Evolutionary conservation across 2,329 filamentous ascomycete species (phyloP).

Genomic region (Colletotrichum costaricense): DNA sequence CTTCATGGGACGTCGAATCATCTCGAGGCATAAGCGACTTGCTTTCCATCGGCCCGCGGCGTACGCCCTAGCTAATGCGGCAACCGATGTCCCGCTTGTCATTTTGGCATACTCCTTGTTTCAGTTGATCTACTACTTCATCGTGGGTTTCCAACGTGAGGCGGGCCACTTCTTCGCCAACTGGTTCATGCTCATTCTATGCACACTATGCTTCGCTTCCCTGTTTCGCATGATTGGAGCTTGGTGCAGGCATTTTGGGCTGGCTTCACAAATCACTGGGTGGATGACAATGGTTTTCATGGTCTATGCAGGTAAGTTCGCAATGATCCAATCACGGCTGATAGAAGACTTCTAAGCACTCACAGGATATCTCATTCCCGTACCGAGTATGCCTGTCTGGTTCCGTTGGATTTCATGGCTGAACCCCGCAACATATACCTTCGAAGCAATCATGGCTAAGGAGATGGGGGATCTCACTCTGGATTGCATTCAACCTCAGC

Average conservation of each 20-base stretch:
- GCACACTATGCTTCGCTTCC: conserved; percentile 78
- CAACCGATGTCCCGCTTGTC: conserved; percentile 68
- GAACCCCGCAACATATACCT: conserved; percentile 79
- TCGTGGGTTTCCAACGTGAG: conserved; percentile 57
- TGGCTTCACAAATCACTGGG: conserved; percentile 64
- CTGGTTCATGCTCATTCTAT: conserved; percentile 73
- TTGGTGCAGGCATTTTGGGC: conserved; percentile 71
- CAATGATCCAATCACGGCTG: neutral
- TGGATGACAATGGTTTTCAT: conserved; percentile 70
- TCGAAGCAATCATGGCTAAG: conserved; percentile 78
- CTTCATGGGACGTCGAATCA: conserved; percentile 57
- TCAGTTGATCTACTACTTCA: conserved; percentile 64
- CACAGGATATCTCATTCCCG: conserved; percentile 62
- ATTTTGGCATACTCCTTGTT: conserved; percentile 60
- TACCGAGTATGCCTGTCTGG: conserved; percentile 75
- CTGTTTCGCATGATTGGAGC: conserved; percentile 81
- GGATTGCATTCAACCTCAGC: conserved; percentile 55
- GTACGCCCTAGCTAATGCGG: conserved; percentile 64
- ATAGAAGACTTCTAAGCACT: conserved; percentile 37
- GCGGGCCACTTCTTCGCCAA: conserved; percentile 81
- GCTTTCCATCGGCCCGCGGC: conserved; percentile 63
- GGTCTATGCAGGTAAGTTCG: conserved; percentile 60
- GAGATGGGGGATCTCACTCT: conserved; percentile 61
- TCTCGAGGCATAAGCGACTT: conserved; percentile 59
- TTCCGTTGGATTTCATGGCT: conserved; percentile 81